Percentiles rank a stretch among this genome's conserved stretches.
phyloP scores from a whole-genome alignment of 495 filamentous ascomycete genomes.

The Aspergillus incahuasiensis region DNA sequence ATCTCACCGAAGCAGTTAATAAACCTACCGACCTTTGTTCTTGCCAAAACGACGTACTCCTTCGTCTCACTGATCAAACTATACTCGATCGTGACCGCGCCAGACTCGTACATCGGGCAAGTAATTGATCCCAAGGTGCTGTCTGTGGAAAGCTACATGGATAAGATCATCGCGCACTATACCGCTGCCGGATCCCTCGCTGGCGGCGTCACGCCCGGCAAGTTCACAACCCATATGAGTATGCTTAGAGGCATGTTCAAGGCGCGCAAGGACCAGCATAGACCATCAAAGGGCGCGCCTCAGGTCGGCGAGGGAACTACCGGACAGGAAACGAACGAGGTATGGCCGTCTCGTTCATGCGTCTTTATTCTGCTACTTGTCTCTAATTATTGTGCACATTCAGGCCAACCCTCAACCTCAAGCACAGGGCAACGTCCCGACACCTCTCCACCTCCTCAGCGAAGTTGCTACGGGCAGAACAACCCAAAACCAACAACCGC shows the following conservation, averaged over 20 bases:
- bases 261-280: constrained; percentile 39
- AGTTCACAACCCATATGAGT: constrained; percentile 69
- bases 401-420: not conserved
- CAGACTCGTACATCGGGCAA: constrained; percentile 66
- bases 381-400: not conserved
- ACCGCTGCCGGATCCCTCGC: constrained; percentile 57
- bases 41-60: constrained; percentile 77
- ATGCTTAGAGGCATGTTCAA: constrained; percentile 73
- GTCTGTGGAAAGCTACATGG: constrained; percentile 70
- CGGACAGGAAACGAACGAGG: constrained; percentile 1
- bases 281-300: constrained; percentile 24
- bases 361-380: not conserved
- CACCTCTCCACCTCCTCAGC: constrained; percentile 59
- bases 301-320: not conserved
- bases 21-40: constrained; percentile 68
- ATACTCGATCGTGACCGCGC: constrained; percentile 67
- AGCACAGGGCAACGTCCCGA: constrained; percentile 34
- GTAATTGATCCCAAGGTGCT: constrained; percentile 72
- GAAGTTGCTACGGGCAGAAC: constrained; percentile 60
- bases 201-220: constrained; percentile 63
- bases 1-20: constrained; percentile 60
- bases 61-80: constrained; percentile 86
- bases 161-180: constrained; percentile 63
- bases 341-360: constrained; percentile 5
- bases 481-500: constrained; percentile 8